Conservation (phyloP, 2,329 filamentous ascomycete species). For the Botryotinia calthae region DNA sequence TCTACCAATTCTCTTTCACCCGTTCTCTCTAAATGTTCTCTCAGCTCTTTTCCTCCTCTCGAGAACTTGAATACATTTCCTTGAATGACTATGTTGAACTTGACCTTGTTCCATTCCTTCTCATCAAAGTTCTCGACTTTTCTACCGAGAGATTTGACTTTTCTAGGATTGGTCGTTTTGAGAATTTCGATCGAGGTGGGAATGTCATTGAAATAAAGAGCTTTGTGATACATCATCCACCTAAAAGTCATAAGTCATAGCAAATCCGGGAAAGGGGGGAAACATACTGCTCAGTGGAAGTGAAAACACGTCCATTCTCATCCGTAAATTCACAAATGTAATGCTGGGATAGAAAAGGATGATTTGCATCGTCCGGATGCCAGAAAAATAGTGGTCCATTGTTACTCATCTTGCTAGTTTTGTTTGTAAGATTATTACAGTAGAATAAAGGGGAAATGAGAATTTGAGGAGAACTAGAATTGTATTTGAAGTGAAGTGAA, state of each 20-base stretch:
- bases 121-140: not conserved
- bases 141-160: not conserved
- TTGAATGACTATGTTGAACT: not conserved
- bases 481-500: not conserved
- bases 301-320: not conserved
- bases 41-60: not conserved
- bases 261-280: no score
- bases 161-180: not conserved
- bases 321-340: not conserved
- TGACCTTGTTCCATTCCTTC: not conserved
- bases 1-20: not conserved
- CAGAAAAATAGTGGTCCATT: slow-evolving; percentile 14
- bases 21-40: not conserved
- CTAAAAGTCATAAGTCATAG: not conserved
- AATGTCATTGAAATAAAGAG: not conserved
- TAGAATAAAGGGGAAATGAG: not conserved
- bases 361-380: not conserved
- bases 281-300: not conserved
- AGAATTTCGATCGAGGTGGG: not conserved
- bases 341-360: slow-evolving; percentile 8
- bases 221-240: slow-evolving; percentile 15
- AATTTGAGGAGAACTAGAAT: not conserved
- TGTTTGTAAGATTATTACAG: not conserved
- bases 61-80: slow-evolving; percentile 7
- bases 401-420: not conserved